Base-by-base conservation (phyloP, 495 filamentous ascomycete species). In the Lepraria neglecta region DNA sequence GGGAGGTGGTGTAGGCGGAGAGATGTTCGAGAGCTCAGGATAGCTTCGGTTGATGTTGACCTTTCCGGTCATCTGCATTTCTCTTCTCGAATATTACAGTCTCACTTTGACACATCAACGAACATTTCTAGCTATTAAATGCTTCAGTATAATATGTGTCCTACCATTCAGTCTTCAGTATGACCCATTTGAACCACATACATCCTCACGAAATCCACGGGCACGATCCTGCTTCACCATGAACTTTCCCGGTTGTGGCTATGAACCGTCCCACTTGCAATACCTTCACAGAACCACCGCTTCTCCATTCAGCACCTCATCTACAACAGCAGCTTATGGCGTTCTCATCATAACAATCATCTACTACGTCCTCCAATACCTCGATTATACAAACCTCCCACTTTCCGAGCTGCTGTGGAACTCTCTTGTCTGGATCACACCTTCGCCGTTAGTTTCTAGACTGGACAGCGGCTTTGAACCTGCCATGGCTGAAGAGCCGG, bases 351-450 rank as follows among this genome's bases (percentile, higher is more conserved):
- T 75, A 15, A 71, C 75, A 31, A 48, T 78, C 56, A 56, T 78
- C 47, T 82, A 81, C 69, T 73, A 74, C 28, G 65, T 72, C 45
- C 64, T 76, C 59, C 71, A 62, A 43, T 48, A 60, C 33, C 69
- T 69, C 56, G 70, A 72, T 71, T 66, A 68, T 63, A 65, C 64
- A 50, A 65, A 70, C 63, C 61, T 61, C 57, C 57, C 38, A 19
- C 65, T 69, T 21, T 71, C 48, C 45, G 70, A 80, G 48, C 67
- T 82, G n/a, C 51, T 85, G 28, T 91, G 87, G 87, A 82, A 88
- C 69, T 61, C 75, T 28, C 33, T 88, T 7, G 80, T 91, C 51
- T 78, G 78, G 61, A 31, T 84, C 33, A 85, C 78, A 24, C 88
- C 88, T 1, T 78, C 80, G 6, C 74, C 73, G 40, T 64, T 89